Evolutionary conservation across 2,329 filamentous ascomycete species (phyloP).

Genomic region (Aspergillus hortae): DNA sequence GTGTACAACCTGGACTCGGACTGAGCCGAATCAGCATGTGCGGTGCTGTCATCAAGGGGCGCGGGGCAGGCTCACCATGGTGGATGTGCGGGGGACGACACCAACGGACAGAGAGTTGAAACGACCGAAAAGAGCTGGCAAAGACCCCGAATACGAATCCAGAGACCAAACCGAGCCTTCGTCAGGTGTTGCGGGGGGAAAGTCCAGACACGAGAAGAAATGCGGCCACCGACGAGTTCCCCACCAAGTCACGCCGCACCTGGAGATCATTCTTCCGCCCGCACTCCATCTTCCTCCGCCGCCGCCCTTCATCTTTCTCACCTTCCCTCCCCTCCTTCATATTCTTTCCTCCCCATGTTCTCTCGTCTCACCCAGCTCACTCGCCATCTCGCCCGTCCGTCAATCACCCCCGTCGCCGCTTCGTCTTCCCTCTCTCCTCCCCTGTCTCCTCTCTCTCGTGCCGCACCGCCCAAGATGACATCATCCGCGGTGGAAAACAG

Average conservation of each 20-base stretch:
- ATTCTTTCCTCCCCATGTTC: constrained; percentile 58
- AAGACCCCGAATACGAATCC: neutral
- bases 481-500: constrained; percentile 36
- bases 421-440: constrained; percentile 33
- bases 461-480: constrained; percentile 37
- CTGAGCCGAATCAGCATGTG: constrained; percentile 29
- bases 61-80: constrained; percentile 20
- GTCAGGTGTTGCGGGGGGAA: neutral
- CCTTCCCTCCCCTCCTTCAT: constrained; percentile 1
- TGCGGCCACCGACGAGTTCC: neutral
- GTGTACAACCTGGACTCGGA: constrained; percentile 89
- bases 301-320: constrained; percentile 3
- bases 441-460: constrained; percentile 12
- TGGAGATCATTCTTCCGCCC: constrained; percentile 10
- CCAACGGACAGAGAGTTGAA: neutral
- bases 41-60: constrained; percentile 5
- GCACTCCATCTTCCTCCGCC: constrained; percentile 7
- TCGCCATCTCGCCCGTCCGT: constrained; percentile 65
- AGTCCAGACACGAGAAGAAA: neutral
- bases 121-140: too few relatives aligned
- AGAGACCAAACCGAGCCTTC: neutral
- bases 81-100: neutral
- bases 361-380: constrained; percentile 69
- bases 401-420: constrained; percentile 51
- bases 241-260: neutral